These are phyloP conservation scores for Striga hermonthica DNA, from an alignment of 305 asterid genomes.

Conservation along the genomic window DNA sequence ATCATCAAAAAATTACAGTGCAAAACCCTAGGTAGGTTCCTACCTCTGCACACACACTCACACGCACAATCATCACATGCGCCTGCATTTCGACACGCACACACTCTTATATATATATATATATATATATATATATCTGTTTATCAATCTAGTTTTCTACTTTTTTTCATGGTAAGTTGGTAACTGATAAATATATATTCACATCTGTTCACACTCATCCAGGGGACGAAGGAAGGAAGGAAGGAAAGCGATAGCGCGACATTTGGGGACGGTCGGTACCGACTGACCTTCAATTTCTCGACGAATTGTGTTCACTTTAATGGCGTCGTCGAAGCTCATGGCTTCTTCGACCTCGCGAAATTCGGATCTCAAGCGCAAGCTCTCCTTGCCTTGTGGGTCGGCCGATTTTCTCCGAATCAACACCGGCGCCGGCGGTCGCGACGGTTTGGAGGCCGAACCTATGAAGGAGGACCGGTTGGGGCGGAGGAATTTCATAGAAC, in stretches of 20 bases:
- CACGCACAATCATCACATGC: no score
- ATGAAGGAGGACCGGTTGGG: conserved; percentile 30
- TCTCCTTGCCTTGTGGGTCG: conserved; percentile 38
- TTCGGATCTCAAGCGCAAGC: conserved; percentile 61
- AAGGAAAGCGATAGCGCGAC: neutral
- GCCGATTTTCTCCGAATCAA: conserved; percentile 38
- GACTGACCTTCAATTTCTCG: conserved; percentile 13
- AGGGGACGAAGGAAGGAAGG: conserved; percentile 2
- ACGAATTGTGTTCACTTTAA: conserved; percentile 20
- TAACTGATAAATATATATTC: neutral
- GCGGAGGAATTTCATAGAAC: conserved; percentile 29
- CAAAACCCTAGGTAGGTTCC: no score
- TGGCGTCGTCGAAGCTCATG: conserved; percentile 72
- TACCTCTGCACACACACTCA: no score
- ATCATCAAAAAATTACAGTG: no score
- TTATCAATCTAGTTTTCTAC: no score
- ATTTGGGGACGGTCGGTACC: conserved; percentile 29
- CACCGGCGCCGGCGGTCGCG: conserved; percentile 28
- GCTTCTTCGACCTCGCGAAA: conserved; percentile 53
- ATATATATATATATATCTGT: no score
- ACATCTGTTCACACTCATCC: conserved; percentile 2
- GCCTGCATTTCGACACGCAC: no score
- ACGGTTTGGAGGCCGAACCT: conserved; percentile 30
- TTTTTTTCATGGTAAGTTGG: no score
- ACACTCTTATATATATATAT: no score